phyloP scores from a whole-genome alignment of 1,139 yeast species.

The Kluyveromyces sp. region DNA sequence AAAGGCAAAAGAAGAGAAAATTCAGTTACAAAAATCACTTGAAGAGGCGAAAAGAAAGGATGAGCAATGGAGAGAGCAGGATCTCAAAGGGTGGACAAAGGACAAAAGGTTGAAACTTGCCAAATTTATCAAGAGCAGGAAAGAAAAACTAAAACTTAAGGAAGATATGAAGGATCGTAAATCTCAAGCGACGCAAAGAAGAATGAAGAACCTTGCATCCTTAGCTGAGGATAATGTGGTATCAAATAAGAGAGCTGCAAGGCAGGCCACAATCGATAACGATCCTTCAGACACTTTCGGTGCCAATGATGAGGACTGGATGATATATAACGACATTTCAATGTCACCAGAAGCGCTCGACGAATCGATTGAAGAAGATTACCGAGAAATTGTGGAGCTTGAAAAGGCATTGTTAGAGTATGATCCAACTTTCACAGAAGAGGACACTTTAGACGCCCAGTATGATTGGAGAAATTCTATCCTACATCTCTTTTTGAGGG shows the following conservation, averaged over 20 bases:
- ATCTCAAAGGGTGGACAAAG: slow-evolving; percentile 73
- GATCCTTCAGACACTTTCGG: slow-evolving; percentile 95
- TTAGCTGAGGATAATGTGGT: slow-evolving; percentile 64
- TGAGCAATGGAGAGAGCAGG: slow-evolving; percentile 67
- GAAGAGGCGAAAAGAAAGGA: slow-evolving; percentile 53
- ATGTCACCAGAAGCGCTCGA: slow-evolving; percentile 56
- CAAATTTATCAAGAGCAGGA: slow-evolving; percentile 48
- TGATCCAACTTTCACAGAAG: slow-evolving; percentile 81
- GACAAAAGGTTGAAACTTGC: slow-evolving; percentile 60
- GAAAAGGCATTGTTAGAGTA: slow-evolving; percentile 70
- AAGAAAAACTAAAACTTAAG: slow-evolving; percentile 62
- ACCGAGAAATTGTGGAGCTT: slow-evolving; percentile 49
- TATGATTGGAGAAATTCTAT: slow-evolving; percentile 80
- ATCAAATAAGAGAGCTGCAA: slow-evolving; percentile 38
- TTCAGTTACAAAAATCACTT: slow-evolving; percentile 44
- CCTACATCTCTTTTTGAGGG: slow-evolving; percentile 79
- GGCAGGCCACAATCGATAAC: slow-evolving; percentile 68
- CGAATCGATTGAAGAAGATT: slow-evolving; percentile 67
- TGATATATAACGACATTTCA: slow-evolving; percentile 77
- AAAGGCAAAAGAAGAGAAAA: slow-evolving; percentile 75
- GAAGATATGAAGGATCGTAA: slow-evolving; percentile 83
- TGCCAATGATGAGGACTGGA: slow-evolving; percentile 95
- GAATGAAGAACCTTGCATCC: slow-evolving; percentile 88
- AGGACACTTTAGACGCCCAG: slow-evolving; percentile 76
- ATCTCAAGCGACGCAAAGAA: slow-evolving; percentile 82